phyloP scores from a whole-genome alignment of 306 rosid genomes.

The Herpetospermum pedunculosum region DNA sequence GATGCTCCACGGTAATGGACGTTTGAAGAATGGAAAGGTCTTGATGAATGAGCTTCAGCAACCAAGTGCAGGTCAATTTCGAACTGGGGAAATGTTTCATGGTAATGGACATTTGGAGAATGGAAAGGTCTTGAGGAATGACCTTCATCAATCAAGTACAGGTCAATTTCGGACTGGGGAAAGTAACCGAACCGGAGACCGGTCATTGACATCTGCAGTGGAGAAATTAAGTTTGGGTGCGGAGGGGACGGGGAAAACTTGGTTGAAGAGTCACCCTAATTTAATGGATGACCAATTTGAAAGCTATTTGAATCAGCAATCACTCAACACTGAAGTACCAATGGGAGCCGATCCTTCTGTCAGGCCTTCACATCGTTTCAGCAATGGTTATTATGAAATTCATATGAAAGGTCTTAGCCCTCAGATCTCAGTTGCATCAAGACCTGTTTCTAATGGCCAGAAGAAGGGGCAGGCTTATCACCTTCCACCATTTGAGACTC shows the following conservation, averaged over 20 bases:
- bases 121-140: constrained; percentile 16
- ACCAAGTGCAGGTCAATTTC: constrained; percentile 11
- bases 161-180: constrained; percentile 18
- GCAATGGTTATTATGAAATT: constrained; percentile 14
- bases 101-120: constrained; percentile 18
- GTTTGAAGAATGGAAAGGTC: constrained; percentile 19
- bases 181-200: constrained; percentile 18
- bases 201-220: constrained; percentile 31
- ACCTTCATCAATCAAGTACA: constrained; percentile 8
- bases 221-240: constrained; percentile 20
- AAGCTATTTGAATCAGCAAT: not conserved
- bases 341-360: constrained; percentile 12
- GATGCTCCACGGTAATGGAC: constrained; percentile 12
- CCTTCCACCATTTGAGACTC: constrained; percentile 9
- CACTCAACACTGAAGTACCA: constrained; percentile 4
- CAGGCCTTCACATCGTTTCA: constrained; percentile 15
- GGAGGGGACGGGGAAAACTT: not conserved
- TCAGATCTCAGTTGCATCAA: constrained; percentile 15
- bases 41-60: constrained; percentile 13
- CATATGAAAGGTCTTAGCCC: constrained; percentile 12
- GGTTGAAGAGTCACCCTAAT: constrained; percentile 5
- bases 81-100: constrained; percentile 11
- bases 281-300: constrained; percentile 8
- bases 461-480: constrained; percentile 11
- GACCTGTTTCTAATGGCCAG: not conserved